phyloP scores from a whole-genome alignment of 2,329 filamentous ascomycete genomes.

The Aureobasidium subglaciale region DNA sequence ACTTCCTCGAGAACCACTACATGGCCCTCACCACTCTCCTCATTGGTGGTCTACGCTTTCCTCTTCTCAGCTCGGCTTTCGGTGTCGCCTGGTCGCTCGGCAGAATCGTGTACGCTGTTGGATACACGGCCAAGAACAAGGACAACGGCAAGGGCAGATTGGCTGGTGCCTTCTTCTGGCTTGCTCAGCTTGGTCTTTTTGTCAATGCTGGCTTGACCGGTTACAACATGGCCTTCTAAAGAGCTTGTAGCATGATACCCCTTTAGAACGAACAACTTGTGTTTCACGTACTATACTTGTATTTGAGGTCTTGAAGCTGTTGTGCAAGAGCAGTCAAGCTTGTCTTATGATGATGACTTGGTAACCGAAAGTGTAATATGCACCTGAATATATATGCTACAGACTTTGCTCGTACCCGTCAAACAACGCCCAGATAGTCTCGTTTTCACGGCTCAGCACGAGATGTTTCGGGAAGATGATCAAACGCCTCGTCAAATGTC shows the following conservation, averaged over 20 bases:
- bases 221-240: slow-evolving; percentile 20
- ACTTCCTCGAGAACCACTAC: slow-evolving; percentile 53
- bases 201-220: slow-evolving; percentile 26
- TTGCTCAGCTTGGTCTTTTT: slow-evolving; percentile 25
- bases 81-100: slow-evolving; percentile 46
- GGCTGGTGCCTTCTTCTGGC: slow-evolving; percentile 29
- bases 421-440: too few relatives aligned
- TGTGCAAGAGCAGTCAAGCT: too few relatives aligned
- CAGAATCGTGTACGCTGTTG: slow-evolving; percentile 42
- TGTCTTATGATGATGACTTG: too few relatives aligned
- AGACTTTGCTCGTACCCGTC: too few relatives aligned
- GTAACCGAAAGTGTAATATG: too few relatives aligned
- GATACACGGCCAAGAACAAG: slow-evolving; percentile 36
- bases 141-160: slow-evolving; percentile 39
- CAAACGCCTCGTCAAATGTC: slow-evolving; percentile 14
- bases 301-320: too few relatives aligned
- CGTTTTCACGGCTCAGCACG: too few relatives aligned
- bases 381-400: too few relatives aligned
- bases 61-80: slow-evolving; percentile 38
- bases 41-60: slow-evolving; percentile 49
- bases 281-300: too few relatives aligned
- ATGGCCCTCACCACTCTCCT: slow-evolving; percentile 46
- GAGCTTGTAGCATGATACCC: not conserved
- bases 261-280: too few relatives aligned
- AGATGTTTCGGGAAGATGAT: not conserved